Conservation (phyloP, 2,329 filamentous ascomycete species). For the Xylariaceae sp. region DNA sequence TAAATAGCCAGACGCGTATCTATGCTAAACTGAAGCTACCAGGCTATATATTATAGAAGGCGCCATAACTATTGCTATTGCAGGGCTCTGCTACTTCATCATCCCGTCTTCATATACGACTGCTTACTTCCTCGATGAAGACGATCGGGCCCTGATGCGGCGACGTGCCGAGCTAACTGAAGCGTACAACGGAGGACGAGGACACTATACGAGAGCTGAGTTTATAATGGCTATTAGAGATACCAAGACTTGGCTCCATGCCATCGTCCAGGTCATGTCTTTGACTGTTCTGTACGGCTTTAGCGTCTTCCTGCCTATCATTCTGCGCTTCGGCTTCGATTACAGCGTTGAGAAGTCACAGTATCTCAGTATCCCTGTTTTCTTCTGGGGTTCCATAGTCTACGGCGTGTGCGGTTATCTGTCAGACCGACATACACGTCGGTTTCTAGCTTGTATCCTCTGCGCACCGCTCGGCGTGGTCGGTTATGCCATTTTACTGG, state of each 20-base stretch:
- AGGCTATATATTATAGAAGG: constrained; percentile 29
- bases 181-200: constrained; percentile 23
- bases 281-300: constrained; percentile 25
- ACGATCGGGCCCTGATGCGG: constrained; percentile 26
- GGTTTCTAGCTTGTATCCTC: constrained; percentile 21
- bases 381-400: constrained; percentile 24
- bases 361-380: constrained; percentile 26
- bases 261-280: constrained; percentile 25
- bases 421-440: constrained; percentile 18
- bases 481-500: constrained; percentile 23
- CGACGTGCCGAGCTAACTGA: constrained; percentile 26
- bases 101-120: constrained; percentile 25
- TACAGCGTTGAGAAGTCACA: constrained; percentile 27
- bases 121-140: constrained; percentile 26
- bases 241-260: constrained; percentile 25
- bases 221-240: constrained; percentile 25
- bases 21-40: background rate
- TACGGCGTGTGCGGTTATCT: constrained; percentile 20
- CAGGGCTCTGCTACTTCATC: constrained; percentile 18
- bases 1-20: background rate
- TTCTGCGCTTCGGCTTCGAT: constrained; percentile 25
- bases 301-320: constrained; percentile 27
- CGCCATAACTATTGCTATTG: constrained; percentile 16
- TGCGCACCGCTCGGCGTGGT: constrained; percentile 20
- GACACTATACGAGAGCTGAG: constrained; percentile 23